These are phyloP conservation scores for Fraxinus sp. DNA, from an alignment of 305 asterid species.

Conservation along the genomic window DNA sequence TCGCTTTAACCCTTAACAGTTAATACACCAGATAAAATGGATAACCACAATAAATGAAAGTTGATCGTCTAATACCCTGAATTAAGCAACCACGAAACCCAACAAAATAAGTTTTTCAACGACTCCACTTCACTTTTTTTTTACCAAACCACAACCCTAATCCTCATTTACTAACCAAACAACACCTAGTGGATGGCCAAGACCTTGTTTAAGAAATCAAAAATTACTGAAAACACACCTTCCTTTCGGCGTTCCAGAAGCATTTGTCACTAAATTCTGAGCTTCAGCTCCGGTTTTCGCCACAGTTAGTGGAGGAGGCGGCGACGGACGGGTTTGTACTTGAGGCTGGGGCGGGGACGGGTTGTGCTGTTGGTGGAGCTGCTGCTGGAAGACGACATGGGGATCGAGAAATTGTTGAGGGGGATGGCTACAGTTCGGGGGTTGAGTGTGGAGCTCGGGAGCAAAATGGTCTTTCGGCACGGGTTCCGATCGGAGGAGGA, in stretches of 20 bases:
- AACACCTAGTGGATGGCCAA: not conserved
- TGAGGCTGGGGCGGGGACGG: constrained; percentile 28
- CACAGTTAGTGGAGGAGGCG: constrained; percentile 7
- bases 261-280: constrained; percentile 36
- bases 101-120: not conserved
- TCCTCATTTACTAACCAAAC: not conserved
- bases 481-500: constrained; percentile 51
- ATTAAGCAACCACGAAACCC: not conserved
- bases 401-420: constrained; percentile 44
- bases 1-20: not conserved
- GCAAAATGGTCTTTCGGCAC: constrained; percentile 48
- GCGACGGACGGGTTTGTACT: constrained; percentile 21
- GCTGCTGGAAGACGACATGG: constrained; percentile 44
- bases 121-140: not conserved
- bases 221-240: constrained; percentile 39
- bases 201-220: not conserved
- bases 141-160: constrained; percentile 20
- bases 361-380: constrained; percentile 31
- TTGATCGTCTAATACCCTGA: constrained; percentile 7
- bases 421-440: constrained; percentile 21
- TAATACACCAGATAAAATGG: not conserved
- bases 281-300: constrained; percentile 10
- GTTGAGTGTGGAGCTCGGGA: constrained; percentile 38
- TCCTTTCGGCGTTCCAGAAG: constrained; percentile 53
- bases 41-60: not conserved